A percentile compares a stretch with the other conserved stretches of the same genome.
Conservation (phyloP, 2,329 filamentous ascomycete species). For the Arthrobotrys pseudoclavata region DNA sequence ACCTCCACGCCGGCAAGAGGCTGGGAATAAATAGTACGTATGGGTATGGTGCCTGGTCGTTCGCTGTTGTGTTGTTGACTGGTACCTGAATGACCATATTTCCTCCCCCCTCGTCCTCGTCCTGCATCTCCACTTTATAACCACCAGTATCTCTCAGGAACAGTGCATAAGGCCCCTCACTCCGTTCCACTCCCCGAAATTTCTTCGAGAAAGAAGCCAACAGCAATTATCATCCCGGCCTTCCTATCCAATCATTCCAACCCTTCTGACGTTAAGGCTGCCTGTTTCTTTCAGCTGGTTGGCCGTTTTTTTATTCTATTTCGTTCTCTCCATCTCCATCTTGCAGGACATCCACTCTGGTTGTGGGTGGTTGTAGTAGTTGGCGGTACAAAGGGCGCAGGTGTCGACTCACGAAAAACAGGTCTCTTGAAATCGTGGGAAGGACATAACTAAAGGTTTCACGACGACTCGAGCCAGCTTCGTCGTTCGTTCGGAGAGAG, state of each 20-base stretch:
- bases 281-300: slow-evolving; percentile 18
- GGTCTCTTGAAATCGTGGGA: neutral
- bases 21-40: slow-evolving; percentile 6
- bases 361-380: neutral
- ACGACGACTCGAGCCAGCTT: slow-evolving; percentile 1
- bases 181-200: slow-evolving; percentile 49
- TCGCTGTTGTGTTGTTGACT: slow-evolving; percentile 4
- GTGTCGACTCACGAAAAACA: slow-evolving; percentile 4
- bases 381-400: slow-evolving; percentile 23
- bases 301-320: neutral
- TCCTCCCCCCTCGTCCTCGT: slow-evolving; percentile 23
- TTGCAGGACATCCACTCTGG: neutral
- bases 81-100: slow-evolving; percentile 24
- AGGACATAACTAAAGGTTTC: neutral
- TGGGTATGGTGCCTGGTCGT: neutral
- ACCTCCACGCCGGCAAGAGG: slow-evolving; percentile 12
- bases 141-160: slow-evolving; percentile 29
- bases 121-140: slow-evolving; percentile 34
- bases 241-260: slow-evolving; percentile 43
- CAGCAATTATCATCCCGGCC: slow-evolving; percentile 30
- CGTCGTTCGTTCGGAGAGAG: neutral
- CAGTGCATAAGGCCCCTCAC: slow-evolving; percentile 19
- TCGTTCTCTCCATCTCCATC: neutral
- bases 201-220: slow-evolving; percentile 30
- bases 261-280: neutral